Percentiles rank a stretch among this genome's conserved stretches.
Conservation (phyloP, 2,329 filamentous ascomycete genomes). For the Podosphaera fusca region DNA sequence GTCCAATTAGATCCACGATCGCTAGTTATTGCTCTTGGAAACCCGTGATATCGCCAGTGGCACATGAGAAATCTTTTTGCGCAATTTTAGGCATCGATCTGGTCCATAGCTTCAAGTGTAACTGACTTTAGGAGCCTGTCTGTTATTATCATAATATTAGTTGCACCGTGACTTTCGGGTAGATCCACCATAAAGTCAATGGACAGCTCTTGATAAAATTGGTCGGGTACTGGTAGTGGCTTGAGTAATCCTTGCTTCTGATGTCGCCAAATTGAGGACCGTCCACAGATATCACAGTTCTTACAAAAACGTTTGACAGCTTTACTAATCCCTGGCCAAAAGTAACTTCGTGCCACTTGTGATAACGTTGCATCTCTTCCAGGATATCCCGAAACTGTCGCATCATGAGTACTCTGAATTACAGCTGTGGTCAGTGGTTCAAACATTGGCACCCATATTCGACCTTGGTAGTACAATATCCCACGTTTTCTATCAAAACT, state of each 20-base stretch:
- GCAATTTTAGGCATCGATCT: neutral
- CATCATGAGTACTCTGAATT: neutral
- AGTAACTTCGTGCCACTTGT: neutral
- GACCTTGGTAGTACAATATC: neutral
- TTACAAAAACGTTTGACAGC: neutral
- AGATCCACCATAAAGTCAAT: constrained; percentile 1
- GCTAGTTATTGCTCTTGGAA: neutral
- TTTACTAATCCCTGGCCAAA: constrained; percentile 1
- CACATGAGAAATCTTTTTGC: neutral
- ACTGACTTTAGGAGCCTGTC: neutral
- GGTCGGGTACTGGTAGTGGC: neutral
- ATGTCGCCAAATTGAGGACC: neutral
- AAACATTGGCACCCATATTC: neutral
- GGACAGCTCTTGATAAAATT: neutral
- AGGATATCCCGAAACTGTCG: neutral
- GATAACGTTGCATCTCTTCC: neutral
- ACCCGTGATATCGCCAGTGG: neutral
- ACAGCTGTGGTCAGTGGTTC: neutral
- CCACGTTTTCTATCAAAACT: neutral
- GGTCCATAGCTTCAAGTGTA: neutral
- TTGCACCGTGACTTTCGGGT: neutral
- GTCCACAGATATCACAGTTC: neutral
- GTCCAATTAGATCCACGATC: neutral
- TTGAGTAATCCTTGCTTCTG: neutral
- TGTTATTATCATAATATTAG: neutral